These are phyloP conservation scores for Lecanicillium sp. DNA, from an alignment of 2,329 filamentous ascomycete genomes.

Conservation along the genomic window DNA sequence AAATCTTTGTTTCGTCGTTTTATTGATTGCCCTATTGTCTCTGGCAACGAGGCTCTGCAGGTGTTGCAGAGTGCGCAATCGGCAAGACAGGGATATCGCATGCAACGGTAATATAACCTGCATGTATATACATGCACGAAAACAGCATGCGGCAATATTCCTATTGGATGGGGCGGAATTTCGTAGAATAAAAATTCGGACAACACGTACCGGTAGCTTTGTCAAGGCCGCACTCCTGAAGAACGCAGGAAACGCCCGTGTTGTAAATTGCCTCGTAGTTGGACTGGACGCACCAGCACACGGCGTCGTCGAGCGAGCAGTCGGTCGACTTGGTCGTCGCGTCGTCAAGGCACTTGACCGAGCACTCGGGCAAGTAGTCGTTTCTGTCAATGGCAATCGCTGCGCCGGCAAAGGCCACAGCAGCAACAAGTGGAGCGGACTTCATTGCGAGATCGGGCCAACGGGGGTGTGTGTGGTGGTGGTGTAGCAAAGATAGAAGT, in stretches of 20 bases:
- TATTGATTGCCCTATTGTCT: too few species aligned
- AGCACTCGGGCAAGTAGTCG: slow-evolving; percentile 20
- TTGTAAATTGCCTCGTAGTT: slow-evolving; percentile 21
- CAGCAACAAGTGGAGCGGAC: slow-evolving; percentile 12
- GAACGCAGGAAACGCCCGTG: slow-evolving; percentile 18
- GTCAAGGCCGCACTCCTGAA: slow-evolving; percentile 18
- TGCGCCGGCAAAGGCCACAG: slow-evolving; percentile 13
- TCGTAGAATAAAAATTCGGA: too few species aligned
- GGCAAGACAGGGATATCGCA: too few species aligned
- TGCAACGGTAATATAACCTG: too few species aligned
- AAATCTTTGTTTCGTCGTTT: too few species aligned
- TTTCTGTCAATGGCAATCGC: slow-evolving; percentile 12
- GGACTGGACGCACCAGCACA: slow-evolving; percentile 17
- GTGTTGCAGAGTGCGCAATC: too few species aligned
- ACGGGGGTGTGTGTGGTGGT: too few species aligned
- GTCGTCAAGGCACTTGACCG: slow-evolving; percentile 19
- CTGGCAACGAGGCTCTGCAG: too few species aligned
- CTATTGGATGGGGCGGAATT: too few species aligned
- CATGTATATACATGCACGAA: too few species aligned
- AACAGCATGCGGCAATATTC: too few species aligned
- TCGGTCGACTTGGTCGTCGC: slow-evolving; percentile 15
- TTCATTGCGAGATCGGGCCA: slow-evolving; percentile 12
- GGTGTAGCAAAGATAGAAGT: too few species aligned
- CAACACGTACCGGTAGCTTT: slow-evolving; percentile 17
- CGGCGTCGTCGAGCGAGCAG: slow-evolving; percentile 17